Conservation (phyloP, 1,139 yeast species). For the Blastobotrys malaysiensis region DNA sequence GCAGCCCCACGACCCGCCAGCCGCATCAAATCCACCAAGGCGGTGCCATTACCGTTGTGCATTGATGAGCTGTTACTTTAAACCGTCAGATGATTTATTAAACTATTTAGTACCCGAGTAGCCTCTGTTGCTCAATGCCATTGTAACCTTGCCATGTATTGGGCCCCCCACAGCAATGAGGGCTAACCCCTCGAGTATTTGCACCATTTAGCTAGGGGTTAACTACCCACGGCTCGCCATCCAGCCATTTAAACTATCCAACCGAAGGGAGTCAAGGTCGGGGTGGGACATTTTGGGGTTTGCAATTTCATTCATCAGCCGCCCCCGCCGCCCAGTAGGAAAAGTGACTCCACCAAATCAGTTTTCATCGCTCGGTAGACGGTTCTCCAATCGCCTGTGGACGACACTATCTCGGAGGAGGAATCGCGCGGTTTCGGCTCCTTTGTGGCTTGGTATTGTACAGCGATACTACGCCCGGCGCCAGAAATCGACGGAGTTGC, state of each 20-base stretch:
- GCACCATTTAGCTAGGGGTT: no score
- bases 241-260: no score
- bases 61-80: no score
- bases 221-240: no score
- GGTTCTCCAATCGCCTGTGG: neutral
- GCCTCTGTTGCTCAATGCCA: no score
- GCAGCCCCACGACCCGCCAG: neutral
- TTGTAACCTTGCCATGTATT: no score
- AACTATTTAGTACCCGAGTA: no score
- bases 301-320: neutral
- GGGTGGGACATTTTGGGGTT: neutral
- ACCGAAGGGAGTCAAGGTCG: no score
- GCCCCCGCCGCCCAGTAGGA: neutral
- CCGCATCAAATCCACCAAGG: neutral
- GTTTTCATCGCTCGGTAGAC: neutral
- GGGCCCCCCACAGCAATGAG: no score
- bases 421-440: neutral
- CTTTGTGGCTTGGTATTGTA: neutral
- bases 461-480: neutral
- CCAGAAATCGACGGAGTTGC: neutral
- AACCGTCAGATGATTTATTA: no score
- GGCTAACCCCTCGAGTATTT: no score
- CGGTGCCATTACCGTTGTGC: no score
- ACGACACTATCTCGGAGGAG: neutral
- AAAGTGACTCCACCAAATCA: neutral